These are phyloP conservation scores for Cochlearia excelsa DNA, from an alignment of 345 rosid species.

Conservation along the genomic window DNA sequence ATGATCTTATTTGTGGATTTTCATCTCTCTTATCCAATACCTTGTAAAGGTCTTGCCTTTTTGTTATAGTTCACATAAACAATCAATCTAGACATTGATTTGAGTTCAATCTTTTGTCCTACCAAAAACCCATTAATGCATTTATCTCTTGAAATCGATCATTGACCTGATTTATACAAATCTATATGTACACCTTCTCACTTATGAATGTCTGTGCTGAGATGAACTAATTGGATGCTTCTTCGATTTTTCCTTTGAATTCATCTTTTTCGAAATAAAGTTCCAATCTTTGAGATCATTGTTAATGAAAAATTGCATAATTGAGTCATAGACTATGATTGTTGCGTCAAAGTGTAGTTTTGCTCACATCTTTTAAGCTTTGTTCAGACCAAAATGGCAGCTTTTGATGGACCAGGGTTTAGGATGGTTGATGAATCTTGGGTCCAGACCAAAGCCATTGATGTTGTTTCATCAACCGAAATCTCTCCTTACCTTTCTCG, in stretches of 20 bases:
- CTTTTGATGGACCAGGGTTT: neutral
- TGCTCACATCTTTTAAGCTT: neutral
- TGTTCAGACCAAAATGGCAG: neutral
- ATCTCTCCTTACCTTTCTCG: slow-evolving; percentile 38
- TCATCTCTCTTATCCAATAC: slow-evolving; percentile 7
- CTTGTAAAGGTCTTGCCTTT: slow-evolving; percentile 16
- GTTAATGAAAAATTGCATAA: no score
- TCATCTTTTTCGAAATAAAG: neutral
- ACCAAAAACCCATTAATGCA: neutral
- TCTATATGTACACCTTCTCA: neutral
- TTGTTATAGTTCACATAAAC: neutral
- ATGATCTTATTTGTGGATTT: slow-evolving; percentile 5
- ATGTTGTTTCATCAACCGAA: slow-evolving; percentile 29
- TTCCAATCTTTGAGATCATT: no score
- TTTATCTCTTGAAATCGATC: slow-evolving; percentile 8
- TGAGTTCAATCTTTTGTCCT: neutral
- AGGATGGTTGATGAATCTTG: slow-evolving; percentile 4
- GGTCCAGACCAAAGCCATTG: slow-evolving; percentile 36
- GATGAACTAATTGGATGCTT: neutral
- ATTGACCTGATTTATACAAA: slow-evolving; percentile 1
- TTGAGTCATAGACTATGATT: neutral
- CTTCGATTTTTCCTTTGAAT: neutral
- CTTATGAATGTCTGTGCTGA: no score
- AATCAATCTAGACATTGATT: neutral
- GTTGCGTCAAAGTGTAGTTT: neutral